Percentiles rank a stretch among this genome's conserved stretches.
phyloP scores from a whole-genome alignment of 2,329 filamentous ascomycete genomes.

The Neonectria punicea region DNA sequence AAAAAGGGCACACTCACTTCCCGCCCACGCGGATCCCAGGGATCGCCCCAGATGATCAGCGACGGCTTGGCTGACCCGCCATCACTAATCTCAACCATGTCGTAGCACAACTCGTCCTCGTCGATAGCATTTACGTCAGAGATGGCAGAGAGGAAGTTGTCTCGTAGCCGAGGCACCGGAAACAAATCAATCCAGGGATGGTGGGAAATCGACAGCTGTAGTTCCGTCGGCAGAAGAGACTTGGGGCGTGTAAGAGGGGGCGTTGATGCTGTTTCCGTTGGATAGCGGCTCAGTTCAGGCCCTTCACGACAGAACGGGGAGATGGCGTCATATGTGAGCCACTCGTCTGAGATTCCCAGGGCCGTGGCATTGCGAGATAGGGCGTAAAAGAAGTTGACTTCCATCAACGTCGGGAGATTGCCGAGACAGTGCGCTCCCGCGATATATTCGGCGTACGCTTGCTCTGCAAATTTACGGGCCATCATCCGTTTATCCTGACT shows the following conservation, averaged over 20 bases:
- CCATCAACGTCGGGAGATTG: conserved; percentile 8
- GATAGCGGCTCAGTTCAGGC: conserved; percentile 1
- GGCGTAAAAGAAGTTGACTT: conserved; percentile 14
- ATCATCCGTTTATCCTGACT: neutral
- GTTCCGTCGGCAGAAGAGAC: conserved; percentile 8
- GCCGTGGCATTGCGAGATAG: conserved; percentile 5
- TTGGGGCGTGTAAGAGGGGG: neutral
- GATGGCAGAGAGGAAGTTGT: conserved; percentile 18
- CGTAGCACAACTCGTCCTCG: conserved; percentile 20
- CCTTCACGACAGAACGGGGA: conserved; percentile 14
- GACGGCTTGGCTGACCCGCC: conserved; percentile 5
- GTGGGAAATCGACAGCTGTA: conserved; percentile 11
- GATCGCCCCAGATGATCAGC: conserved; percentile 61
- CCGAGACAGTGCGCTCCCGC: conserved; percentile 4
- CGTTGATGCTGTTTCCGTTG: neutral
- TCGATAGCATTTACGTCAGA: neutral
- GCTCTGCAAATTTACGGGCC: conserved; percentile 5
- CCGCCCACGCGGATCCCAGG: conserved; percentile 58
- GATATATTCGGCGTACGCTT: conserved; percentile 14
- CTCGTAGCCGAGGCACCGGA: conserved; percentile 15
- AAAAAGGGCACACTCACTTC: conserved; percentile 58
- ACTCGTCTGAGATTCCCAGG: conserved; percentile 8
- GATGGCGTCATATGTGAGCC: conserved; percentile 11
- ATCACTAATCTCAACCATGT: conserved; percentile 12
- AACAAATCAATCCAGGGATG: conserved; percentile 28